These are phyloP conservation scores for Eimeria falciformis DNA, from an alignment of 169 alveolate species.

Conservation along the genomic window DNA sequence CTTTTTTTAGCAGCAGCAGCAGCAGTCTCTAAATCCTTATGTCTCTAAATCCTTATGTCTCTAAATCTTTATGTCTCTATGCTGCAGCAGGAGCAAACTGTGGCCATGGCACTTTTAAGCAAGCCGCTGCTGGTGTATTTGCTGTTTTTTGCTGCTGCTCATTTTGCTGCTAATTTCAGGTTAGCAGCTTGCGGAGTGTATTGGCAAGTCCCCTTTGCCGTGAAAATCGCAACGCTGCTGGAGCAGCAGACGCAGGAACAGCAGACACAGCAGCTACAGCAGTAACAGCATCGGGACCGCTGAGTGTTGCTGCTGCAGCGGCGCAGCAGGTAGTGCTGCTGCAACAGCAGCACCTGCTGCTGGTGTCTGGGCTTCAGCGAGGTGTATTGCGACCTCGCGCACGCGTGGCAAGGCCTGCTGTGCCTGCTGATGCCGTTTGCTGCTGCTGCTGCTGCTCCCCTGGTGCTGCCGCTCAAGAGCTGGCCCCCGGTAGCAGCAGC, in stretches of 20 bases:
- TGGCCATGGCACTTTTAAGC: no score
- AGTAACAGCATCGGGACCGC: neutral
- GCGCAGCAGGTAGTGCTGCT: slow-evolving; percentile 55
- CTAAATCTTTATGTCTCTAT: neutral
- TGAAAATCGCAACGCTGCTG: neutral
- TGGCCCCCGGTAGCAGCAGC: slow-evolving; percentile 12
- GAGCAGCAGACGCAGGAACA: neutral
- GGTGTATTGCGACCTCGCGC: neutral
- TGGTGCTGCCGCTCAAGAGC: slow-evolving; percentile 17
- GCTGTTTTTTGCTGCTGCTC: no score
- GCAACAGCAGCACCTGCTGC: slow-evolving; percentile 24
- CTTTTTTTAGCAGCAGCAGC: slow-evolving; percentile 59
- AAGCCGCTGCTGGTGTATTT: no score
- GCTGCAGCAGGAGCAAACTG: slow-evolving; percentile 27
- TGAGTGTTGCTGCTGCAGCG: slow-evolving; percentile 22
- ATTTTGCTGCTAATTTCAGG: neutral
- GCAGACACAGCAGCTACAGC: slow-evolving; percentile 13
- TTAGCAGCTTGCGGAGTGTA: neutral
- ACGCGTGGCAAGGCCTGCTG: slow-evolving; percentile 5
- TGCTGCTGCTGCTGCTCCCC: slow-evolving; percentile 65
- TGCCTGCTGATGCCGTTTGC: slow-evolving; percentile 42
- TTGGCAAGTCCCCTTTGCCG: neutral
- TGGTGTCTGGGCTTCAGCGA: neutral
- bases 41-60: no score
- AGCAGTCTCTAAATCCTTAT: no score